Evolutionary conservation across 2,329 filamentous ascomycete species (phyloP), one percentile per base, ranked within the genome.

Genomic region (Corynespora cassiicola): DNA sequence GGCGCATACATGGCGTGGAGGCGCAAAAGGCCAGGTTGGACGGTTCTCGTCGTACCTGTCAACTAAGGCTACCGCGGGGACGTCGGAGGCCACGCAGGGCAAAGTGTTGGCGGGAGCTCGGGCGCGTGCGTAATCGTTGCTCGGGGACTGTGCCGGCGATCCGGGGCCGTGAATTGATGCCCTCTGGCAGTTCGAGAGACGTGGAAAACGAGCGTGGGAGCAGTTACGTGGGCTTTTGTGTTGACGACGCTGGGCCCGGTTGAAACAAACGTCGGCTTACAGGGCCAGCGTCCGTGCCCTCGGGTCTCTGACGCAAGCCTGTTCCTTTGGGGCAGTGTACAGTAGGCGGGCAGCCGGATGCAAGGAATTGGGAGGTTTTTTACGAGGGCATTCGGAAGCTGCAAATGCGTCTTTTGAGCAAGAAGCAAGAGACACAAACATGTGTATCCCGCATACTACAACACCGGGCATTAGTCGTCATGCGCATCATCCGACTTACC

Each of bases 1-100:
- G 44, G 45, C 40, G 31, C 51, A 52, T 54, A 58, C 64, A 67
- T 67, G 48, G 52, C 54, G 54, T 39, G 49, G 38, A 41, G 44
- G 47, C 45, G 50, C 50, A 41, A 55, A 45, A 58, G 50, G 60
- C 61, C 62, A 62, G 54, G 42, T 55, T 47, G 56, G 39, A 32
- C 16, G 33, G 32, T 36, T 42, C 26, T 36, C 34, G 50, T 61
- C 31, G 56, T 58, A 59, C 54, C 47, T 43, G 33, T 47, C 40
- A 36, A 34, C 41, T 31, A 42, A 49, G 50, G 52, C 50, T 50
- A 39, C 49, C 31, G 55, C 46, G 50, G 52, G 48, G 50, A 45
- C 26, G 25, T 47, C 32, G 45, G 46, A 48, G 36, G 25, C n/a
- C 7, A 27, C n/a, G 25, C 25, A 12, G 7, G 19, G 38, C 42